Base-by-base conservation (phyloP, 2,329 filamentous ascomycete genomes). In the Salinomyces thailandicus region DNA sequence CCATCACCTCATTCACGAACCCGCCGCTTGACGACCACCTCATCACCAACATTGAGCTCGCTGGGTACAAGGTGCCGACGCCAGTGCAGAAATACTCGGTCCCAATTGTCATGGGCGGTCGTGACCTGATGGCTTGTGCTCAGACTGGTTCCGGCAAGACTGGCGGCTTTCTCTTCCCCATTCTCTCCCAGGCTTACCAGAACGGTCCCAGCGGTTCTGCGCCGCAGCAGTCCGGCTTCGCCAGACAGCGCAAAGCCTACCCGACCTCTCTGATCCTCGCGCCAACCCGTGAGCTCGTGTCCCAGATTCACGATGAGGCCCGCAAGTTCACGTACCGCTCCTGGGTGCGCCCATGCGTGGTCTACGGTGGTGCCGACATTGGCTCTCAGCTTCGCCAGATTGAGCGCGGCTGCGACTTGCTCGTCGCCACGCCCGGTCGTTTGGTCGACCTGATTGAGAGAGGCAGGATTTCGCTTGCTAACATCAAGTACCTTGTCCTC, bases 61-160 rank as follows among this genome's bases (percentile, higher is more conserved):
- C 91, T 46, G 83, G 82, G 57, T 98, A 98, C 77, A 87, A 89
- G 64, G 80, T 87, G 31, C 91, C 91, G 37, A 98, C 91, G 1
- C 91, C 91, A 17, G 91, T 98, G 36, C 91, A 98, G 69, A 98
- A 98, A 67, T 96, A 98, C 72, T 96, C 91, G 3, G 94, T 98
- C 39, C 91, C 91, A 50, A 98, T 98, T 57, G 91, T 98, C 60
- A 94, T 94, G 84, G 81, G 79, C 53, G 91, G 91, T 47, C 86
- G 91, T 67, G 91, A 98, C 66, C 72, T 98, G 61, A 98, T 98
- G 91, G 91, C 91, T 64, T 98, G 91, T 73, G 91, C 91, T 55
- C 91, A 98, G 75, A 98, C 91, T 53, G 91, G 89, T 80, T 98
- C 91, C 58, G 91, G 91, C 74, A 98, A 98, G 77, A 98, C 91